Evolutionary conservation across 2,329 filamentous ascomycete species (phyloP), one percentile per base, ranked within the genome.

Genomic region (Ramularia collo-cygni): DNA sequence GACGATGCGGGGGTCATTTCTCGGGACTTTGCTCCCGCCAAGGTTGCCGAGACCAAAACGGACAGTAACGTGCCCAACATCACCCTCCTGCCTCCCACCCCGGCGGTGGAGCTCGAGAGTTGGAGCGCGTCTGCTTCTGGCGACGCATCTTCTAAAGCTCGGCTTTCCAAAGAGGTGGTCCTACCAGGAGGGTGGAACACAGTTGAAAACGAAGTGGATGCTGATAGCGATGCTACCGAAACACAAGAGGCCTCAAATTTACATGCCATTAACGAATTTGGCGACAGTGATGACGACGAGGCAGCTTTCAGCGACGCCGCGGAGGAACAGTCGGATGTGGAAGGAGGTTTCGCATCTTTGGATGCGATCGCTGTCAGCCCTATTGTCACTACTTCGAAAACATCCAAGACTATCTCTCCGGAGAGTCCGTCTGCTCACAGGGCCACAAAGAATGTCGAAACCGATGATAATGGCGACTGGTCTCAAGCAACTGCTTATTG

Each of bases 231-330:
- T 8, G 27, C 38, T 10, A 35, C 40, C n/a, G 35, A 39, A 13
- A 32, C 24, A 17, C 35, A 40, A 17, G 16, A 24, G n/a, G 27
- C 26, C 12, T 21, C 43, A 5, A 36, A 31, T 4, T 41, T 45
- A 16, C 50, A 46, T 9, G 21, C 42, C 8, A 55, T 60, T 26
- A 45, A 53, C 12, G 57, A 59, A 40, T 19, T 12, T 18, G 19
- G n/a, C 7, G 44, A 50, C 35, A 48, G 42, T 8, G 53, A 55
- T 33, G 52, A 42, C 14, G 76, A 65, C 10, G 68, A 65, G 35
- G 81, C 75, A 45, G 72, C 85, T 16, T 89, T 85, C 57, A 86
- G 81, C 48, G 85, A 89, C 61, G 84, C 84, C 1, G 81, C 81
- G 38, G 85, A 89, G 61, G 81, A 87, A 44, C 65, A 83, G 0